A percentile compares a stretch with the other conserved stretches of the same genome.
Conservation (phyloP, 78 protist genomes). For the Dictyostelium intermedium region DNA sequence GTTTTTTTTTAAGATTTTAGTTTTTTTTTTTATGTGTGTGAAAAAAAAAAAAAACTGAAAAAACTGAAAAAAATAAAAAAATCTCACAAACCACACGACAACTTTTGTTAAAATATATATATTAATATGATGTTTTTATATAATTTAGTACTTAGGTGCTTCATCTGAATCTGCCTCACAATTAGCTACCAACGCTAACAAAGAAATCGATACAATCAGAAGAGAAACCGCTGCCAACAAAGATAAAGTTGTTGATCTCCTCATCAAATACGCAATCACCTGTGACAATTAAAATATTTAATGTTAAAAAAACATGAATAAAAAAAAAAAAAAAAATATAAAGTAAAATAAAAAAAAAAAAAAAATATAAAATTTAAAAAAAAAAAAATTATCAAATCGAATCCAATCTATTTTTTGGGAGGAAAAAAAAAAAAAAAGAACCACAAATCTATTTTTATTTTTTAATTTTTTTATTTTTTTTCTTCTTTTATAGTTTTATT, state of each 20-base stretch:
- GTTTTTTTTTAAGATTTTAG: too few species aligned
- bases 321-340: background rate
- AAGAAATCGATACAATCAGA: slow-evolving; percentile 51
- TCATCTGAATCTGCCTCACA: slow-evolving; percentile 50
- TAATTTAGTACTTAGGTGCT: slow-evolving; percentile 27
- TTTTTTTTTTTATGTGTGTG: too few species aligned
- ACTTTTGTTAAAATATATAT: background rate
- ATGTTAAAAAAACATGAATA: background rate
- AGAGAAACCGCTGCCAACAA: slow-evolving; percentile 43
- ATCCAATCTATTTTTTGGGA: too few species aligned
- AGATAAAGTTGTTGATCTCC: slow-evolving; percentile 43
- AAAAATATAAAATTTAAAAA: background rate
- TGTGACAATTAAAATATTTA: slow-evolving; percentile 1
- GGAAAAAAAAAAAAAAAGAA: slow-evolving; percentile 1
- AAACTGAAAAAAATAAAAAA: too few species aligned
- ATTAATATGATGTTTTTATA: background rate
- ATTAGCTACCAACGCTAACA: slow-evolving; percentile 8
- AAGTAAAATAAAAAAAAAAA: background rate
- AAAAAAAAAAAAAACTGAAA: background rate
- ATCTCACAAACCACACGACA: background rate
- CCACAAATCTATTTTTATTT: background rate
- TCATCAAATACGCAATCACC: slow-evolving; percentile 43
- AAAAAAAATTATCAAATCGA: too few species aligned
- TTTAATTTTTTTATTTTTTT: too few species aligned
- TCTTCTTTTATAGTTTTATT: too few species aligned